Evolutionary conservation across 2,329 filamentous ascomycete species (phyloP).

Genomic region (Paracoccidioides brasiliensis): DNA sequence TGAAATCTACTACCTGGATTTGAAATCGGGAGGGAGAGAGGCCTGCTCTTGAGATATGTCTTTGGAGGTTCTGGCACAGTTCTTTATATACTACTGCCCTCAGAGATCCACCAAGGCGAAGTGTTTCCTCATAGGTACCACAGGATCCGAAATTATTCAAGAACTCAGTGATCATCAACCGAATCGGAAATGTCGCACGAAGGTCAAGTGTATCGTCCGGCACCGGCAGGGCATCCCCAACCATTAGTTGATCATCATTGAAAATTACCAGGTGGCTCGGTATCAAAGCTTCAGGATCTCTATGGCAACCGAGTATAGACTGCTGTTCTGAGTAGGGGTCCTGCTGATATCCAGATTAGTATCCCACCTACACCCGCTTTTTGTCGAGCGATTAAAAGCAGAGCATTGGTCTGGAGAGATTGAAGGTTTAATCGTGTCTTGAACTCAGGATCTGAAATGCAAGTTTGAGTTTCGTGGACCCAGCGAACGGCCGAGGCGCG

Average conservation of each 20-base stretch:
- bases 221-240: slow-evolving; percentile 14
- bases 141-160: slow-evolving; percentile 36
- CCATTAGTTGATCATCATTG: slow-evolving; percentile 22
- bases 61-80: slow-evolving; percentile 21
- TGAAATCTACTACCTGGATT: slow-evolving; percentile 15
- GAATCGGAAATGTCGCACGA: slow-evolving; percentile 31
- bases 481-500: slow-evolving; percentile 33
- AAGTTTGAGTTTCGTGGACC: slow-evolving; percentile 25
- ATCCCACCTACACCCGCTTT: slow-evolving; percentile 20
- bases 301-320: slow-evolving; percentile 33
- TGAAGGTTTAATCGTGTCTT: slow-evolving; percentile 20
- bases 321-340: slow-evolving; percentile 28
- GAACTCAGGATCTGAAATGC: slow-evolving; percentile 21
- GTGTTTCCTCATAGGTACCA: slow-evolving; percentile 36
- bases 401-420: slow-evolving; percentile 22
- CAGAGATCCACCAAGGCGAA: slow-evolving; percentile 37
- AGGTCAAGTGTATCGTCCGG: slow-evolving; percentile 28
- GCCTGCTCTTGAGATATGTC: background rate
- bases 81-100: slow-evolving; percentile 30
- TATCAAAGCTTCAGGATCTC: slow-evolving; percentile 28
- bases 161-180: slow-evolving; percentile 34
- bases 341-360: slow-evolving; percentile 25
- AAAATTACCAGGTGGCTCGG: slow-evolving; percentile 26
- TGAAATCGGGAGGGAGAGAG: slow-evolving; percentile 11
- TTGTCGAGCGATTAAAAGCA: slow-evolving; percentile 24